These are phyloP conservation scores for Orobanche coerulescens DNA, from an alignment of 257 asterid species.

Conservation along the genomic window DNA sequence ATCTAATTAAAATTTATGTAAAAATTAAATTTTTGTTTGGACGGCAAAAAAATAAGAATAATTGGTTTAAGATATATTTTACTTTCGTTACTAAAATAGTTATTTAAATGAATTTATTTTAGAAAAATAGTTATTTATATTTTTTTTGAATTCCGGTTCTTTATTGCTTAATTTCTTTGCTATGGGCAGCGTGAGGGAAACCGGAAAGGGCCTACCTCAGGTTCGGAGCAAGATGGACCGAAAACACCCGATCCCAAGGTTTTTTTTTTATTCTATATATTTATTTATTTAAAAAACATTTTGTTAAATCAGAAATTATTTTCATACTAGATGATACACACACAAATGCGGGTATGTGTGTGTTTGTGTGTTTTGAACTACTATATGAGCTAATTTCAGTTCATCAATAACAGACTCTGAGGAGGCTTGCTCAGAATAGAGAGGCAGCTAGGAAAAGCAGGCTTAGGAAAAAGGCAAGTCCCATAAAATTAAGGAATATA, in stretches of 20 bases:
- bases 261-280: neutral
- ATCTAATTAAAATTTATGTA: too few species aligned
- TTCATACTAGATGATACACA: neutral
- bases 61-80: too few species aligned
- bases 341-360: constrained; percentile 15
- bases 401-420: constrained; percentile 43
- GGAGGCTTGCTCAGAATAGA: constrained; percentile 96
- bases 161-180: constrained; percentile 22
- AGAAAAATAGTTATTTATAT: neutral
- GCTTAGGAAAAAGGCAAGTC: constrained; percentile 70
- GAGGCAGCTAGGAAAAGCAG: constrained; percentile 98
- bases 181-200: constrained; percentile 73
- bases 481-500: neutral
- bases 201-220: constrained; percentile 53
- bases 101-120: too few species aligned
- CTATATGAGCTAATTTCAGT: neutral
- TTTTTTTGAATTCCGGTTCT: neutral
- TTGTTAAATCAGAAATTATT: neutral
- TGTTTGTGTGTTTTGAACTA: neutral
- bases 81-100: too few species aligned
- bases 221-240: constrained; percentile 63
- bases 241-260: constrained; percentile 92
- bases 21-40: too few species aligned
- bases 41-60: too few species aligned
- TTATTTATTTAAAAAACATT: neutral